Conservation (phyloP, 2,329 filamentous ascomycete genomes). For the Cyphellophora attinorum region DNA sequence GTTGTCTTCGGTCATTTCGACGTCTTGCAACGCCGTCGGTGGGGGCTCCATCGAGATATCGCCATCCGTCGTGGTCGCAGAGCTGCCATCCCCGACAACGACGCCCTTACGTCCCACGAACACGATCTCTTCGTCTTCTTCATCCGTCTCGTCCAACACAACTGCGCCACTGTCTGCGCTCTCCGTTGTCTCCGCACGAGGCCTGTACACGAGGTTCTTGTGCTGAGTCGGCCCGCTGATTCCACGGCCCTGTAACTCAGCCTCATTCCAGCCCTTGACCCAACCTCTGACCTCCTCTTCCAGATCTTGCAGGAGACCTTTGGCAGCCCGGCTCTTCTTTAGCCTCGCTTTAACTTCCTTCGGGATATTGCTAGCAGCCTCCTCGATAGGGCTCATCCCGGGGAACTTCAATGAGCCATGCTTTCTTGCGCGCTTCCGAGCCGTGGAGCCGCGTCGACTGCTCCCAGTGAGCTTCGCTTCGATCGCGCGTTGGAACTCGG, state of each 20-base stretch:
- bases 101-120: conserved; percentile 66
- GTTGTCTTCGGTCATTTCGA: conserved; percentile 18
- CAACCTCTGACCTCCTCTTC: conserved; percentile 78
- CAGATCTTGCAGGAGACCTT: conserved; percentile 68
- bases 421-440: conserved; percentile 30
- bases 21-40: too few relatives aligned
- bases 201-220: too few relatives aligned
- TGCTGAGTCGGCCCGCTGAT: too few relatives aligned
- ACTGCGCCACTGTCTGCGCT: conserved; percentile 35
- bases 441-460: conserved; percentile 20
- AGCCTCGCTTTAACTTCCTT: conserved; percentile 70
- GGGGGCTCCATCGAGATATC: conserved; percentile 42
- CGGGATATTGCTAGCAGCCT: conserved; percentile 46
- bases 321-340: conserved; percentile 71
- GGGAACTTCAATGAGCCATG: conserved; percentile 22
- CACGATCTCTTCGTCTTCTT: conserved; percentile 78
- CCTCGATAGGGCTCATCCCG: conserved; percentile 24
- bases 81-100: too few relatives aligned
- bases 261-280: conserved; percentile 50
- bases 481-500: conserved; percentile 35
- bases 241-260: conserved; percentile 3
- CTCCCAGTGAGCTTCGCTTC: conserved; percentile 27
- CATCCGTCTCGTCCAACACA: conserved; percentile 18
- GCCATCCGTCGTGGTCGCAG: too few relatives aligned
- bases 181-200: conserved; percentile 26